Evolutionary conservation across 2,329 filamentous ascomycete species (phyloP).

Genomic region (Chalaropsis ovoidea): DNA sequence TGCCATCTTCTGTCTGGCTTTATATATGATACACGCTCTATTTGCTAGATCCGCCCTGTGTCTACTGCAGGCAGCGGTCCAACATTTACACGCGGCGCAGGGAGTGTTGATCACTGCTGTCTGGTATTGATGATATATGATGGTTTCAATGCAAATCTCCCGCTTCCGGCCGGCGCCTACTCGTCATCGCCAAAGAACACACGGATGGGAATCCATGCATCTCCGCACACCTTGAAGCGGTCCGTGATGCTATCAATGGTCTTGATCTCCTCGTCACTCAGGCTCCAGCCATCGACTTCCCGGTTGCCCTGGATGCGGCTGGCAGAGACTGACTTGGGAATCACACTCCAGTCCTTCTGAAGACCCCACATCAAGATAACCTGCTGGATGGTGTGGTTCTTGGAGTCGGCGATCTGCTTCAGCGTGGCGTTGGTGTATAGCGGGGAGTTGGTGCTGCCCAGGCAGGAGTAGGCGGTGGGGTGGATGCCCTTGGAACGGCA

Average conservation of each 20-base stretch:
- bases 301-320: slow-evolving; percentile 67
- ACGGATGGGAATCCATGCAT: slow-evolving; percentile 62
- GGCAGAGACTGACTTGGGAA: slow-evolving; percentile 72
- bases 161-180: too few species aligned
- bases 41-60: too few species aligned
- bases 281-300: slow-evolving; percentile 60
- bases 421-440: slow-evolving; percentile 58
- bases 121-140: neutral
- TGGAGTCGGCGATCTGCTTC: slow-evolving; percentile 50
- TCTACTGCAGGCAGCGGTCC: neutral
- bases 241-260: slow-evolving; percentile 58
- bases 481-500: slow-evolving; percentile 65
- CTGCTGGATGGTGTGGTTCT: slow-evolving; percentile 63
- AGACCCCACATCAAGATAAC: slow-evolving; percentile 72
- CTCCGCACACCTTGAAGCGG: slow-evolving; percentile 73
- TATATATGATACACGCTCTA: too few species aligned
- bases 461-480: slow-evolving; percentile 62
- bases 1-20: slow-evolving; percentile 17
- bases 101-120: neutral
- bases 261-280: slow-evolving; percentile 62
- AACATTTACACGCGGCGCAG: neutral
- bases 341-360: slow-evolving; percentile 69
- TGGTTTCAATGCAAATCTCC: neutral
- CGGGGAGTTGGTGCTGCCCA: slow-evolving; percentile 60
- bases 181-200: slow-evolving; percentile 80